phyloP scores from a whole-genome alignment of 2,329 filamentous ascomycete genomes.

The Endocalyx cinctus region DNA sequence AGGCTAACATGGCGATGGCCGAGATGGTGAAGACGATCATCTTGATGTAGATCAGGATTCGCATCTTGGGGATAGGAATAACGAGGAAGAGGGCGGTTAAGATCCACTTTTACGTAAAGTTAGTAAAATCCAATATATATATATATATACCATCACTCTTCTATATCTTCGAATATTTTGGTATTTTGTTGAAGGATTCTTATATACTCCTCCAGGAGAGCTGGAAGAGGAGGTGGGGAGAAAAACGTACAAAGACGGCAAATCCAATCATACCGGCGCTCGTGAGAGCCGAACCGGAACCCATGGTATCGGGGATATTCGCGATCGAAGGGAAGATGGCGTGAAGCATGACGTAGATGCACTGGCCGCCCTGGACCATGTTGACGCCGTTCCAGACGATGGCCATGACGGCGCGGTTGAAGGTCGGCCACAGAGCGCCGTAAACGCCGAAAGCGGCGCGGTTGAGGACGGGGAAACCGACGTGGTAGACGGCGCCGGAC shows the following conservation, averaged over 20 bases:
- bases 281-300: constrained; percentile 33
- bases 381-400: constrained; percentile 43
- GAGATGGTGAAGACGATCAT: constrained; percentile 32
- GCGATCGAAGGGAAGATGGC: constrained; percentile 37
- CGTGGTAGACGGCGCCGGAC: constrained; percentile 38
- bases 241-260: neutral
- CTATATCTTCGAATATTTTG: too few relatives aligned
- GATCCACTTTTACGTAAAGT: too few relatives aligned
- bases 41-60: constrained; percentile 15
- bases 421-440: constrained; percentile 39
- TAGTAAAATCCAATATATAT: too few relatives aligned
- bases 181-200: too few relatives aligned
- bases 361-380: constrained; percentile 29
- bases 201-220: too few relatives aligned
- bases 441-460: constrained; percentile 39
- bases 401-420: constrained; percentile 39
- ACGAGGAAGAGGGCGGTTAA: too few relatives aligned
- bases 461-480: constrained; percentile 37
- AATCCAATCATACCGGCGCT: neutral
- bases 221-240: too few relatives aligned
- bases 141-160: too few relatives aligned
- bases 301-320: constrained; percentile 34
- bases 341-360: constrained; percentile 32
- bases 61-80: constrained; percentile 27
- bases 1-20: constrained; percentile 33